A percentile compares a stretch with the other conserved stretches of the same genome.
Evolutionary conservation across 2,329 filamentous ascomycete genomes (phyloP).

Genomic region (Epichloe amarillans): DNA sequence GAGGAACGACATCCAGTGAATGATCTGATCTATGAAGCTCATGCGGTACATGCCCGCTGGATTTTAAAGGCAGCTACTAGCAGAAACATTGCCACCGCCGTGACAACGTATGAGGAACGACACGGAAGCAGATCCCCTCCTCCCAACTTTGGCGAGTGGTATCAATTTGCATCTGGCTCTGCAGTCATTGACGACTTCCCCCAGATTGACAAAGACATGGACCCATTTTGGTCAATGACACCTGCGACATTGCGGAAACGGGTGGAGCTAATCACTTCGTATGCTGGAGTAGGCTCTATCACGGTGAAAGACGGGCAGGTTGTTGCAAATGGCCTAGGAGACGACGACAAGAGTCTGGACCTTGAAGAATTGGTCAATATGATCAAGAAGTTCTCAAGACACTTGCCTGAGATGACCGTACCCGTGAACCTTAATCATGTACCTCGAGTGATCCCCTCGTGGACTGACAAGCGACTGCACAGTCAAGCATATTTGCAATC

Average conservation of each 20-base stretch:
- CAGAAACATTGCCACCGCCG: conserved; percentile 31
- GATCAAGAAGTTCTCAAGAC: conserved; percentile 56
- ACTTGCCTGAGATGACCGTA: conserved; percentile 71
- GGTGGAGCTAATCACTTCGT: conserved; percentile 24
- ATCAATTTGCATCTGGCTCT: conserved; percentile 59
- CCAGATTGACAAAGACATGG: conserved; percentile 60
- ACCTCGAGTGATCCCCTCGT: conserved; percentile 33
- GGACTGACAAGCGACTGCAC: conserved; percentile 36
- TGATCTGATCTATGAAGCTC: conserved; percentile 34
- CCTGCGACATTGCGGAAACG: conserved; percentile 55
- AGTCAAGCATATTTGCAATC: conserved; percentile 13
- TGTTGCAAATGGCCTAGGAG: conserved; percentile 21
- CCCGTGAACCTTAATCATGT: conserved; percentile 58
- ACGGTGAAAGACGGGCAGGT: conserved; percentile 54
- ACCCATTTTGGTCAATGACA: conserved; percentile 64
- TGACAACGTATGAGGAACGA: conserved; percentile 35
- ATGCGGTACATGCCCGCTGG: conserved; percentile 36
- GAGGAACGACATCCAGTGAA: conserved; percentile 31
- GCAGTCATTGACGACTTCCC: conserved; percentile 65
- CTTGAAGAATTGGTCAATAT: conserved; percentile 44
- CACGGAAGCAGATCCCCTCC: conserved; percentile 58
- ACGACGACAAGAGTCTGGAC: conserved; percentile 19
- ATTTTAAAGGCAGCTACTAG: conserved; percentile 32
- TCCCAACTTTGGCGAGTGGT: conserved; percentile 76
- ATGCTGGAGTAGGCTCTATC: conserved; percentile 32